phyloP scores from a whole-genome alignment of 1,284 basidiomycete genomes.

The Cutaneotrichosporon cutaneum region DNA sequence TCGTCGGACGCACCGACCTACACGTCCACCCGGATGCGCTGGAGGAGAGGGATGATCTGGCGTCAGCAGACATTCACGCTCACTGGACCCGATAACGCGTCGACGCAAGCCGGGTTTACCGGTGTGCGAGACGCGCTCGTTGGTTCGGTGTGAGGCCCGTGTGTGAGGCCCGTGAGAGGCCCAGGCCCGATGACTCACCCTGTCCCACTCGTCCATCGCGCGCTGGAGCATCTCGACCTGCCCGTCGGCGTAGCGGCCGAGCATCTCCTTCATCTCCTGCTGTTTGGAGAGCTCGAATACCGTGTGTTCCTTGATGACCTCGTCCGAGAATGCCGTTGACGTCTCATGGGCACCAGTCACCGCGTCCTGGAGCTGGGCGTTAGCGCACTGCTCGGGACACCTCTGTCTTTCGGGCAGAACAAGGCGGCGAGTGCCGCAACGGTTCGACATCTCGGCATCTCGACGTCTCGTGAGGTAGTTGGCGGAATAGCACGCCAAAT shows the following conservation, averaged over 20 bases:
- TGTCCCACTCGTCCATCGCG: constrained; percentile 88
- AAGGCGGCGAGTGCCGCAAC: neutral
- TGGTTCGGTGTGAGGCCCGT: too few species aligned
- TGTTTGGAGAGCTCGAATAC: constrained; percentile 88
- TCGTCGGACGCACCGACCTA: constrained; percentile 42
- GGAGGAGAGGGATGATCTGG: constrained; percentile 73
- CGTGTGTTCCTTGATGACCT: constrained; percentile 84
- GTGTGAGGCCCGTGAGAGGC: neutral
- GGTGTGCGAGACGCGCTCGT: neutral
- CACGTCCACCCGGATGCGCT: constrained; percentile 82
- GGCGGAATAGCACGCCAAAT: neutral
- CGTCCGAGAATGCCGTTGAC: constrained; percentile 89
- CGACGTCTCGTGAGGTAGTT: neutral
- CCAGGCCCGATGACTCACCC: constrained; percentile 38
- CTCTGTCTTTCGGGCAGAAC: neutral
- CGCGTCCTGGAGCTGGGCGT: constrained; percentile 80
- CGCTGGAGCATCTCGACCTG: constrained; percentile 91
- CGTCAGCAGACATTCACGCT: constrained; percentile 9
- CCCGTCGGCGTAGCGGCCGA: constrained; percentile 83
- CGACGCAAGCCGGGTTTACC: neutral
- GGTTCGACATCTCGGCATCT: neutral
- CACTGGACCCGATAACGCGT: neutral
- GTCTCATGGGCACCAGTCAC: constrained; percentile 93
- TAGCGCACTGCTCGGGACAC: constrained; percentile 1
- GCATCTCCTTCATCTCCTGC: constrained; percentile 92